Evolutionary conservation across 2,329 filamentous ascomycete genomes (phyloP).

Genomic region (Lachnellula occidentalis): DNA sequence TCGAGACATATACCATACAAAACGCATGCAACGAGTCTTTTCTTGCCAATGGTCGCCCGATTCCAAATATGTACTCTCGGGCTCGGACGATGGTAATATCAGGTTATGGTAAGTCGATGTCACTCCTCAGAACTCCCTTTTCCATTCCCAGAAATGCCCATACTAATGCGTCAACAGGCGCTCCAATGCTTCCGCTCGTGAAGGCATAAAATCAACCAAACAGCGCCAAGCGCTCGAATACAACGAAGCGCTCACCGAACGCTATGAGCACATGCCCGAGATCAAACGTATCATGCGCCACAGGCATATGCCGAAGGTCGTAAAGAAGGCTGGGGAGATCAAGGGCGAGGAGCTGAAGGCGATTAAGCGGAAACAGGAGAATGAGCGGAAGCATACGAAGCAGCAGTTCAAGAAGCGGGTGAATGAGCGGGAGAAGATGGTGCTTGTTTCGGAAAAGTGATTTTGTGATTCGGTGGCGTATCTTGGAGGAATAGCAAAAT

Average conservation of each 20-base stretch:
- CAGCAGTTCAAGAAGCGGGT: conserved; percentile 70
- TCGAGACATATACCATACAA: conserved; percentile 93
- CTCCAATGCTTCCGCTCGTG: conserved; percentile 74
- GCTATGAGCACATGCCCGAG: conserved; percentile 95
- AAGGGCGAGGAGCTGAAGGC: conserved; percentile 83
- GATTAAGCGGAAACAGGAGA: conserved; percentile 89
- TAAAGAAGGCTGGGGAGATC: conserved; percentile 95
- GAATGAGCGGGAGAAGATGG: conserved; percentile 88
- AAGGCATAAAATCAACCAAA: conserved; percentile 77
- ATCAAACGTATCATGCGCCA: conserved; percentile 86
- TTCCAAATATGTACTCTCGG: conserved; percentile 81
- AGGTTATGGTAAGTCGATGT: conserved; percentile 55
- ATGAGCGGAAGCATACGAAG: conserved; percentile 84
- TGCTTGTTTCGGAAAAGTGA: conserved; percentile 51
- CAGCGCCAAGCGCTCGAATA: conserved; percentile 90
- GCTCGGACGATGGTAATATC: conserved; percentile 89
- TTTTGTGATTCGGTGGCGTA: conserved; percentile 5
- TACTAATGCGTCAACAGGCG: conserved; percentile 41
- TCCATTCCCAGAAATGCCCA: too few species aligned
- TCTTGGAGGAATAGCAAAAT: neutral
- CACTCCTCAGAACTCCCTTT: too few species aligned
- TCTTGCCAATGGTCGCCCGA: conserved; percentile 81
- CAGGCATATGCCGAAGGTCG: conserved; percentile 82
- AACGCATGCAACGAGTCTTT: conserved; percentile 95
- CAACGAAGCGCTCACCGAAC: conserved; percentile 73